Percentiles rank a stretch among this genome's conserved stretches.
Evolutionary conservation across 1,284 basidiomycete genomes (phyloP).

Genomic region (Boletellus sp.): DNA sequence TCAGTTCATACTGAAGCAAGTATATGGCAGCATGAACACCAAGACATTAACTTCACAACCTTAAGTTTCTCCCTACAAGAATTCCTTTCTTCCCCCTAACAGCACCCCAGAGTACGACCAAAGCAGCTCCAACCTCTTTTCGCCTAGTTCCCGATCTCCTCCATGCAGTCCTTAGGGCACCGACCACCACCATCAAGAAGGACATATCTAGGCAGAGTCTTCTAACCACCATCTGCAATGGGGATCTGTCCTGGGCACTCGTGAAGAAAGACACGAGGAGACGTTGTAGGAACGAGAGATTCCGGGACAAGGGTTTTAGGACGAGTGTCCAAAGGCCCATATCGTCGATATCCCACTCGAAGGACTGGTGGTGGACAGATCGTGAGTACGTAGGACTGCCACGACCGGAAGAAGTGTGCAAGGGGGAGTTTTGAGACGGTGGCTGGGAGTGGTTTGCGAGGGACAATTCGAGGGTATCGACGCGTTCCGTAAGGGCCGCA

Average conservation of each 20-base stretch:
- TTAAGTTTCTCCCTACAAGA: slow-evolving; percentile 40
- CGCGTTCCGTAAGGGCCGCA: slow-evolving; percentile 84
- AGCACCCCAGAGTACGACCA: slow-evolving; percentile 67
- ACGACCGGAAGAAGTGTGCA: slow-evolving; percentile 36
- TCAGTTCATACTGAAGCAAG: neutral
- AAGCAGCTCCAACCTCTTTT: slow-evolving; percentile 59
- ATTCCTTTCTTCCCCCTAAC: slow-evolving; percentile 59
- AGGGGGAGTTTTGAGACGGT: slow-evolving; percentile 36
- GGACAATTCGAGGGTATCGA: slow-evolving; percentile 69
- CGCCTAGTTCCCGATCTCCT: slow-evolving; percentile 63
- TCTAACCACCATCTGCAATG: slow-evolving; percentile 60
- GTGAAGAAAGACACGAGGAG: slow-evolving; percentile 54
- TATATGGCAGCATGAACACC: slow-evolving; percentile 7
- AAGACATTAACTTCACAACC: slow-evolving; percentile 11
- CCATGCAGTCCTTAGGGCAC: slow-evolving; percentile 58
- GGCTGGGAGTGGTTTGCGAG: slow-evolving; percentile 36
- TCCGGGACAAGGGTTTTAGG: slow-evolving; percentile 56
- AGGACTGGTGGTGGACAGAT: slow-evolving; percentile 24
- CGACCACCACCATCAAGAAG: slow-evolving; percentile 61
- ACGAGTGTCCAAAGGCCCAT: slow-evolving; percentile 77
- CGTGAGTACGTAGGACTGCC: slow-evolving; percentile 41
- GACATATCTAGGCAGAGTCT: slow-evolving; percentile 71
- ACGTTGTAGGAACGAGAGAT: slow-evolving; percentile 44
- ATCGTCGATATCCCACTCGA: slow-evolving; percentile 65
- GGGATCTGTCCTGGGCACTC: slow-evolving; percentile 53